Evolutionary conservation across 1,284 basidiomycete species (phyloP), one percentile per base, ranked within the genome.

Genomic region (Ganoderma leucocontextum): DNA sequence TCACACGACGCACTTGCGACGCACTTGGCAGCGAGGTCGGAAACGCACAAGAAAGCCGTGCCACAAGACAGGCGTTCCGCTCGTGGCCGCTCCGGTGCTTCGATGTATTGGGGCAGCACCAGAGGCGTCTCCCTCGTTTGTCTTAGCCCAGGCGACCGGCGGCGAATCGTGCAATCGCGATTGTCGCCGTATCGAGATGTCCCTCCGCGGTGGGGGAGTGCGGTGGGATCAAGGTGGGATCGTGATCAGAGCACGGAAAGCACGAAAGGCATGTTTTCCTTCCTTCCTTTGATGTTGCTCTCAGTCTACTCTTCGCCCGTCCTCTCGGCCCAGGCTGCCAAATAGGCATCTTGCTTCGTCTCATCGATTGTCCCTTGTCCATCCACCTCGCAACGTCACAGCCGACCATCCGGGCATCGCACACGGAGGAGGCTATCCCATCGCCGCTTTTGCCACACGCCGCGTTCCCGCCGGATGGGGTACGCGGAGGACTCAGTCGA

Each of bases 51-150:
- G 33, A 17, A 52, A 52, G 33, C 33, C 61, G 61, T 62, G 44
- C 62, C 36, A 42, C 62, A 55, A 41, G 12, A 13, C 52, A 41
- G 22, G 52, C 15, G 62, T 52, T 22, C 33, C 62, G 41, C 39
- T 39, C 62, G 62, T 29, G 29, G 10, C 52, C 52, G 52, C 41
- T 25, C 36, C 52, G 39, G 7, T 44, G 38, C 62, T 57, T 63
- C 53, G 33, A 17, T 29, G 36, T 53, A 41, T 55, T 63, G 62
- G 55, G 62, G 59, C 60, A 61, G n/a, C 60, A 44, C 12, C 8
- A n/a, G 60, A 19, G 60, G 36, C 58, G 62, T 36, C 41, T 59
- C 41, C 25, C 55, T 58, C 55, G 13, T 25, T 60, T 41, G 22
- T 60, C 58, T 60, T 29, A 38, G 35, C 55, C 13, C 35, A 39